phyloP scores from a whole-genome alignment of 2,329 filamentous ascomycete genomes.

The Aspergillus fischeri region DNA sequence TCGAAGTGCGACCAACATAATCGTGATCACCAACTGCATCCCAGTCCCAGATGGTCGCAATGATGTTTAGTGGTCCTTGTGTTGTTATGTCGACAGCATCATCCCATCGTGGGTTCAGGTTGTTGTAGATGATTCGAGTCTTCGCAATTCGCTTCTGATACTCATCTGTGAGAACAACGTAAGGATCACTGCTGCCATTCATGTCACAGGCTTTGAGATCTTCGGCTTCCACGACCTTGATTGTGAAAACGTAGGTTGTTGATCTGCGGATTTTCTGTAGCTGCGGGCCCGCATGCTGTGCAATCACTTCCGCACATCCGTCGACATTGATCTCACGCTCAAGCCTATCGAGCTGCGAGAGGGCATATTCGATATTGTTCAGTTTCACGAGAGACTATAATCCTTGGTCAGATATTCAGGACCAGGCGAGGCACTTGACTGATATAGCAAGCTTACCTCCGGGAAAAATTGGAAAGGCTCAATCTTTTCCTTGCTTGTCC shows the following conservation, averaged over 20 bases:
- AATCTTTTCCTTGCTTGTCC: conserved; percentile 85
- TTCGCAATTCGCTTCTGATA: conserved; percentile 96
- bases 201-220: conserved; percentile 98
- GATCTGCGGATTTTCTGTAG: conserved; percentile 65
- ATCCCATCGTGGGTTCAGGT: conserved; percentile 92
- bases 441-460: conserved; percentile 57
- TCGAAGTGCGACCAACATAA: conserved; percentile 90
- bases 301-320: conserved; percentile 76
- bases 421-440: background rate
- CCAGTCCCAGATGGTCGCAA: conserved; percentile 97
- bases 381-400: conserved; percentile 89
- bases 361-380: conserved; percentile 95
- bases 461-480: conserved; percentile 97
- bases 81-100: conserved; percentile 96
- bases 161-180: conserved; percentile 93
- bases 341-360: conserved; percentile 84
- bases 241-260: conserved; percentile 93
- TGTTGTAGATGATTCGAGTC: conserved; percentile 85
- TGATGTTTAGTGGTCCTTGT: conserved; percentile 83
- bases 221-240: conserved; percentile 97
- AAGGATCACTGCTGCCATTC: conserved; percentile 90
- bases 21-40: conserved; percentile 97
- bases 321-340: conserved; percentile 90
- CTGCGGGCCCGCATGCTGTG: conserved; percentile 66
- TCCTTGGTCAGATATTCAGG: conserved; percentile 20